These are phyloP conservation scores for Sarocladiaceae sp. DNA, from an alignment of 2,329 filamentous ascomycete genomes.

Conservation along the genomic window DNA sequence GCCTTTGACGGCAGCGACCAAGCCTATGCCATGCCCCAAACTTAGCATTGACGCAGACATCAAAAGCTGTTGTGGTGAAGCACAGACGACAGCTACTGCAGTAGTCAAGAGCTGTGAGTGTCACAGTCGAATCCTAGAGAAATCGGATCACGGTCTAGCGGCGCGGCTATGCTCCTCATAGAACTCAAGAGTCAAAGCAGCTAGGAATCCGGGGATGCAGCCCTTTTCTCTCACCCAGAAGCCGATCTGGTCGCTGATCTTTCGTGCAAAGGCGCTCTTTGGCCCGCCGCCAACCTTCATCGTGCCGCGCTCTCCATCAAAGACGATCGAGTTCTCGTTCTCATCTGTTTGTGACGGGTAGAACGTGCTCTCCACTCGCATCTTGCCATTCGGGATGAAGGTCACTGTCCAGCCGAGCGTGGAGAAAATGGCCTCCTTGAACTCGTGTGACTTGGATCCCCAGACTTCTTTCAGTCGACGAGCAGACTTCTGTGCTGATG, in stretches of 20 bases:
- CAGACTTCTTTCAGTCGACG: slow-evolving; percentile 88
- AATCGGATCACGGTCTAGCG: background rate
- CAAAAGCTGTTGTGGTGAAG: background rate
- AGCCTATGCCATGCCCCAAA: background rate
- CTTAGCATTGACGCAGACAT: background rate
- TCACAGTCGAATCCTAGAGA: too few relatives aligned
- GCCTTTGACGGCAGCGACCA: too few relatives aligned
- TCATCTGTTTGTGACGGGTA: slow-evolving; percentile 64
- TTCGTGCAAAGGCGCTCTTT: slow-evolving; percentile 74
- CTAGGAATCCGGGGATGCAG: slow-evolving; percentile 88
- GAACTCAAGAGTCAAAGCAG: slow-evolving; percentile 87
- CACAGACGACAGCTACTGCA: background rate
- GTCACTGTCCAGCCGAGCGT: slow-evolving; percentile 92
- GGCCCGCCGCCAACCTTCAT: slow-evolving; percentile 97
- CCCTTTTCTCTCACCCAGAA: slow-evolving; percentile 96
- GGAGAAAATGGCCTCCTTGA: slow-evolving; percentile 88
- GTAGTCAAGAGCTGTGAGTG: background rate
- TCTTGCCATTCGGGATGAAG: slow-evolving; percentile 95
- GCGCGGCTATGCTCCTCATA: slow-evolving; percentile 59
- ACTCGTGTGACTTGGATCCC: slow-evolving; percentile 84
- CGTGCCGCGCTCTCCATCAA: slow-evolving; percentile 87
- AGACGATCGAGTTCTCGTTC: slow-evolving; percentile 70
- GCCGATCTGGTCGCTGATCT: slow-evolving; percentile 79
- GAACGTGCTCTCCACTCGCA: slow-evolving; percentile 82
- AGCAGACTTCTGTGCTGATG: slow-evolving; percentile 74